Evolutionary conservation across 2,329 filamentous ascomycete genomes (phyloP), one percentile per base, ranked within the genome.

Genomic region (Sarocladiaceae sp.): DNA sequence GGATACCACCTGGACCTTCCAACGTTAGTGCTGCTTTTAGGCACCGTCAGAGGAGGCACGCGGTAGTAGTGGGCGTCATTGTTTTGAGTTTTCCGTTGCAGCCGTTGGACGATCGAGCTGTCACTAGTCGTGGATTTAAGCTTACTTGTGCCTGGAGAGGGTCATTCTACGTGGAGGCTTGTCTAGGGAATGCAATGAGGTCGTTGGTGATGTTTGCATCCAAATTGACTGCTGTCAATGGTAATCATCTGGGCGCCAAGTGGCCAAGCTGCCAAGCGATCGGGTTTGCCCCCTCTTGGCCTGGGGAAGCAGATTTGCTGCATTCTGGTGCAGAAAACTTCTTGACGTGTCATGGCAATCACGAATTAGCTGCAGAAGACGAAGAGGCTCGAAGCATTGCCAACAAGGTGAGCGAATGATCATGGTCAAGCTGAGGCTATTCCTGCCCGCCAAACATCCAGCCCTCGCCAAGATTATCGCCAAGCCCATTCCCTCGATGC

Each of bases 401-500:
- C 15, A 37, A 37, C 15, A 8, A 37, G 18, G 35, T 37, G 35
- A 37, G 35, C 7, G 35, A 37, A 37, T 37, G 35, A 37, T 8
- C 29, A 31, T 31, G 8, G 35, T 17, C 35, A 37, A 37, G 35
- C 35, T 8, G 35, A 17, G 12, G 18, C 8, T 17, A 8, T 37
- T 17, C n/a, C 15, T 5, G 12, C 35, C 35, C 35, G 35, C 7
- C 35, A 8, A 37, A n/a, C 10, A 10, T 44, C 40, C 23, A 12
- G 10, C 12, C 11, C 37, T 22, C 7, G 37, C 37, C 37, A 23
- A 23, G 17, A 12, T 11, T 17, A 26, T 33, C 18, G 44, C 44
- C 44, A 48, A 48, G 44, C 17, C 44, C 44, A n/a, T 20, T 15
- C 22, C 18, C 47, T 50, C 31, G 46, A 49, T 49, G 46, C 47